These are phyloP conservation scores for Rhododendron ovatum DNA, from an alignment of 148 eudicot species.

Conservation along the genomic window DNA sequence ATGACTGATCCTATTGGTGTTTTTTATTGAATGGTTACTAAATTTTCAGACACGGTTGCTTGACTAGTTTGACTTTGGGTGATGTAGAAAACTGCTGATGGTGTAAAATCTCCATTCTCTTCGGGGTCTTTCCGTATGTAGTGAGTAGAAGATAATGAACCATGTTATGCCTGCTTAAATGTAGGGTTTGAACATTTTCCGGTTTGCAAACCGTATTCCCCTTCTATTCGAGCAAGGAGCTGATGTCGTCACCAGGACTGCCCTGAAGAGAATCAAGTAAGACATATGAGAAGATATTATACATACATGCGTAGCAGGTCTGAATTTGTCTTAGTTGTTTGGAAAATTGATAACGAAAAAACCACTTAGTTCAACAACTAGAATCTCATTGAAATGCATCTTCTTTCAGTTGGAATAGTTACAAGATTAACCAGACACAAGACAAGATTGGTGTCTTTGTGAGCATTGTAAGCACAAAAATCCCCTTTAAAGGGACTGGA, in stretches of 20 bases:
- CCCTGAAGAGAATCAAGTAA: conserved; percentile 93
- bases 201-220: conserved; percentile 98
- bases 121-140: neutral
- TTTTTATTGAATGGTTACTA: neutral
- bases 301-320: neutral
- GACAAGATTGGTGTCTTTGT: conserved; percentile 98
- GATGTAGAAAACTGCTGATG: neutral
- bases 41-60: neutral
- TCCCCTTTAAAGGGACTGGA: conserved; percentile 99
- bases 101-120: neutral
- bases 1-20: neutral
- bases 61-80: neutral
- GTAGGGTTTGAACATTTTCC: conserved; percentile 92
- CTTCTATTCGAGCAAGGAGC: conserved; percentile 99
- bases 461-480: conserved; percentile 98
- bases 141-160: neutral
- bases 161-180: conserved; percentile 1
- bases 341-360: neutral
- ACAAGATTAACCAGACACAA: conserved; percentile 94
- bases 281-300: neutral
- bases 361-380: neutral
- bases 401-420: conserved; percentile 77
- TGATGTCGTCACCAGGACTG: conserved; percentile 97
- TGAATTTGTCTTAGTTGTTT: neutral
- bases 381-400: conserved; percentile 25